phyloP scores from a whole-genome alignment of 495 filamentous ascomycete genomes.

The Parathielavia hyrcaniae region DNA sequence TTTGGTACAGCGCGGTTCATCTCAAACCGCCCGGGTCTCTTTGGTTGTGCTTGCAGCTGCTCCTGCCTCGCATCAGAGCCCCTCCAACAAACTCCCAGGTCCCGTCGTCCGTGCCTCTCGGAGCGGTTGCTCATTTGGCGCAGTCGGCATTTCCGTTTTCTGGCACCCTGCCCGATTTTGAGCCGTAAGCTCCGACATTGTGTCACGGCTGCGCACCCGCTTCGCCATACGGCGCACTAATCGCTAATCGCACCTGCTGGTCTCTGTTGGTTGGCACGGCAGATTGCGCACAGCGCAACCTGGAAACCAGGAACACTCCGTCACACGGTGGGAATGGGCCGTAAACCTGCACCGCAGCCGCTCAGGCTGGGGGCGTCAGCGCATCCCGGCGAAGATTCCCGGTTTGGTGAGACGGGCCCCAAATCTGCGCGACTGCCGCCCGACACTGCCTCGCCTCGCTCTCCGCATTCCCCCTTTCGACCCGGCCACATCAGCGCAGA shows the following conservation, averaged over 20 bases:
- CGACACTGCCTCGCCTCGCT: slow-evolving; percentile 44
- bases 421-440: slow-evolving; percentile 29
- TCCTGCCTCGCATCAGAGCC: slow-evolving; percentile 9
- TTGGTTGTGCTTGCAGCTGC: not conserved
- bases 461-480: slow-evolving; percentile 48
- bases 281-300: slow-evolving; percentile 24
- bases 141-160: slow-evolving; percentile 32
- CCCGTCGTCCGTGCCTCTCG: slow-evolving; percentile 28
- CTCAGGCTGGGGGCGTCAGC: slow-evolving; percentile 41
- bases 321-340: slow-evolving; percentile 40
- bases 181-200: slow-evolving; percentile 32
- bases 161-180: not conserved
- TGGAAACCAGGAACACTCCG: slow-evolving; percentile 29
- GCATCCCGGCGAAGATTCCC: slow-evolving; percentile 31
- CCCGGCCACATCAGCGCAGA: slow-evolving; percentile 36
- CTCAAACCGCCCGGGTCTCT: not conserved
- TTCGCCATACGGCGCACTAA: too few species aligned
- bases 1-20: slow-evolving; percentile 2
- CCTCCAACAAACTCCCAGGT: slow-evolving; percentile 13
- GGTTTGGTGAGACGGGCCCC: slow-evolving; percentile 36
- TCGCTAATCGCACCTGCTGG: slow-evolving; percentile 19
- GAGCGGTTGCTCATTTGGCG: slow-evolving; percentile 35
- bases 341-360: slow-evolving; percentile 50
- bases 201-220: slow-evolving; percentile 36
- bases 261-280: slow-evolving; percentile 22